Evolutionary conservation across 805 yeast genomes (phyloP).

Genomic region (Pichia kluyveri): DNA sequence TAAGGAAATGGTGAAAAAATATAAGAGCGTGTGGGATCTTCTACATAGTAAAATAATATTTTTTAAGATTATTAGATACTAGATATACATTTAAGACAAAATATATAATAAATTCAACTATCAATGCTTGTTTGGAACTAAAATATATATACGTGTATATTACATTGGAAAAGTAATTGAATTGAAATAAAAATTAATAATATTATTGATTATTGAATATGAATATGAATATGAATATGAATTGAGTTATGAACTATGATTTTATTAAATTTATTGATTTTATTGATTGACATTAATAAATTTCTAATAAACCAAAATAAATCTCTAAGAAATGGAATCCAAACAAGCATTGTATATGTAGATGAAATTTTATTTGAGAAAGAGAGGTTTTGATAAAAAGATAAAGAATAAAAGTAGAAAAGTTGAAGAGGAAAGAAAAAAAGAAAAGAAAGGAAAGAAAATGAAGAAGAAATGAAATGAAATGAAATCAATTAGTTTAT

Average conservation of each 20-base stretch:
- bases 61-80: constrained; percentile 3
- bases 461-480: background rate
- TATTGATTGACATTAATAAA: background rate
- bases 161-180: background rate
- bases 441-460: constrained; percentile 1
- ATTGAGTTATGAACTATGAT: no score
- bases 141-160: background rate
- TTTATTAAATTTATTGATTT: no score
- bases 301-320: background rate
- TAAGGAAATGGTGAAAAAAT: no score
- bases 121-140: background rate
- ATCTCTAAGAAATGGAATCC: background rate
- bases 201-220: no score
- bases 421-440: background rate
- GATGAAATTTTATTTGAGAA: no score
- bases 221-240: no score
- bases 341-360: background rate
- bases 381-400: background rate
- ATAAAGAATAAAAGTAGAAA: background rate
- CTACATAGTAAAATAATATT: background rate
- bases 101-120: background rate
- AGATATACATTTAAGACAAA: constrained; percentile 5
- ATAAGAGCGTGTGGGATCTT: no score
- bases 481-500: no score
- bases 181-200: background rate